Percentiles rank a stretch among this genome's conserved stretches.
These are phyloP conservation scores for Talaromyces rugulosus DNA, from an alignment of 2,329 filamentous ascomycete genomes.

Conservation along the genomic window DNA sequence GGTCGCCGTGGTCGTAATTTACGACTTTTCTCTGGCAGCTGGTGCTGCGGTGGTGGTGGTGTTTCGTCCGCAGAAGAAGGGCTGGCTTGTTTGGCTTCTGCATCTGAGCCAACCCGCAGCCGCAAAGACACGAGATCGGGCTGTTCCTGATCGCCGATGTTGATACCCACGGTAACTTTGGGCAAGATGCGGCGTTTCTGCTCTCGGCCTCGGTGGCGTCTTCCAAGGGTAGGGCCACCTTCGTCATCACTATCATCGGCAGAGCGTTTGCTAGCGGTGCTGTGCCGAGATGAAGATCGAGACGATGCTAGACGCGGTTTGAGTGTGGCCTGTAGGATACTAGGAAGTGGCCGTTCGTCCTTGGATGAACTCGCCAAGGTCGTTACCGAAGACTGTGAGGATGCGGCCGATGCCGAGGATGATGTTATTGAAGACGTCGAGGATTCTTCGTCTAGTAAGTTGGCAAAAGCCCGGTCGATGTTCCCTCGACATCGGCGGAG, in stretches of 20 bases:
- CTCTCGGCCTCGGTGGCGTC: conserved; percentile 21
- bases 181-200: conserved; percentile 31
- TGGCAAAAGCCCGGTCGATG: conserved; percentile 50
- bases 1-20: conserved; percentile 10
- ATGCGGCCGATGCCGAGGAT: conserved; percentile 8
- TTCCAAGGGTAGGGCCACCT: conserved; percentile 14
- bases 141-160: conserved; percentile 30
- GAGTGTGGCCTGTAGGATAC: conserved; percentile 13
- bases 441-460: conserved; percentile 46
- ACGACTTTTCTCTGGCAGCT: conserved; percentile 1
- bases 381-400: conserved; percentile 9
- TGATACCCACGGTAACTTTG: conserved; percentile 37
- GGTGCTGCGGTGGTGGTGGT: background rate
- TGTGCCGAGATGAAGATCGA: conserved; percentile 39
- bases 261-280: conserved; percentile 39
- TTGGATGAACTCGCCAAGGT: conserved; percentile 9
- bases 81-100: conserved; percentile 14
- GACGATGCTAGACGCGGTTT: conserved; percentile 34
- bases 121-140: conserved; percentile 37
- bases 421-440: conserved; percentile 15
- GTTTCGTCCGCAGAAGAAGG: background rate
- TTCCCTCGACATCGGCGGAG: conserved; percentile 52
- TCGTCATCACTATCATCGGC: conserved; percentile 37
- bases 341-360: background rate
- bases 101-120: conserved; percentile 27